A percentile compares a stretch with the other conserved stretches of the same genome.
phyloP scores from a whole-genome alignment of 805 yeast species.

The Spathaspora gorwiae region DNA sequence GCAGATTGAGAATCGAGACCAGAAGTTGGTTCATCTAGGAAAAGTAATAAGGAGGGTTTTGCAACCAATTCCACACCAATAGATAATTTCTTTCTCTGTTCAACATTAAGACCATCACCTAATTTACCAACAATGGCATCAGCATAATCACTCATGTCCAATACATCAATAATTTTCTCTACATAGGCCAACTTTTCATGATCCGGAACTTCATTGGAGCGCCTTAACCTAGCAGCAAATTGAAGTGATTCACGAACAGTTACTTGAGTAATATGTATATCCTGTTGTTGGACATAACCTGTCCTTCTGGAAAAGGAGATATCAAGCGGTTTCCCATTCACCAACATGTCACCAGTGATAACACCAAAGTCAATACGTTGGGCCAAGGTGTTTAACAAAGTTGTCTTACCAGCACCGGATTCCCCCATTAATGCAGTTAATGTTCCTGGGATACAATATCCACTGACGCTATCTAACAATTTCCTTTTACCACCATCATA shows the following conservation, averaged over 20 bases:
- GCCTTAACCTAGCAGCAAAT: constrained; percentile 19
- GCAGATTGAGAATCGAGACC: constrained; percentile 58
- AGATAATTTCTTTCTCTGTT: constrained; percentile 15
- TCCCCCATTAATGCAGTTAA: constrained; percentile 61
- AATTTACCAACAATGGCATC: constrained; percentile 14
- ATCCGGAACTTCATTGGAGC: constrained; percentile 47
- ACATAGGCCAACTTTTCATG: constrained; percentile 13
- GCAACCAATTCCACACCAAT: constrained; percentile 17
- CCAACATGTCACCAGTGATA: constrained; percentile 54
- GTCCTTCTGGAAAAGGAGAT: constrained; percentile 44
- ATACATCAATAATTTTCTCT: constrained; percentile 13
- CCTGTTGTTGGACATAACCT: constrained; percentile 19
- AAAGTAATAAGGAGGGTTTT: constrained; percentile 36
- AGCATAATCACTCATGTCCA: constrained; percentile 15
- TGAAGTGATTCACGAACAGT: constrained; percentile 17
- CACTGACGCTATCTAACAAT: constrained; percentile 32
- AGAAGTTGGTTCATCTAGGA: constrained; percentile 61
- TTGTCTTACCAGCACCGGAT: constrained; percentile 63
- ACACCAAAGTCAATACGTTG: constrained; percentile 54
- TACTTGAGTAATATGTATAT: constrained; percentile 15
- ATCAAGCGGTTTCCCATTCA: constrained; percentile 48
- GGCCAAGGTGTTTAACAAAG: constrained; percentile 49
- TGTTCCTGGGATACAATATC: constrained; percentile 45
- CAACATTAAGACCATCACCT: constrained; percentile 16
- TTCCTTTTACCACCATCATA: constrained; percentile 37